phyloP scores from a whole-genome alignment of 306 rosid genomes.

The Corylus heterophylla region DNA sequence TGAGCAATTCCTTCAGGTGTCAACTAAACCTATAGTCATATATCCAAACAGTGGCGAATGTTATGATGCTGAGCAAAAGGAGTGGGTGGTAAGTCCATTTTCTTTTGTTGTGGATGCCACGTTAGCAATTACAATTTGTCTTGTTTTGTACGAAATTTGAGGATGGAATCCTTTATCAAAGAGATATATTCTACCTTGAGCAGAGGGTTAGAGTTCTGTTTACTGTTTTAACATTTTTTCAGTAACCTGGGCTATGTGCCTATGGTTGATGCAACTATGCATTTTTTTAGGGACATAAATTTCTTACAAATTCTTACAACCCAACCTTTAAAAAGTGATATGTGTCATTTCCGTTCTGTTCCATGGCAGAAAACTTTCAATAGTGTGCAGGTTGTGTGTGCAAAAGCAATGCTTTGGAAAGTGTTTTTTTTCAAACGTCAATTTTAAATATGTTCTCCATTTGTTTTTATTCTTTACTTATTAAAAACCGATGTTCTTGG shows the following conservation, averaged over 20 bases:
- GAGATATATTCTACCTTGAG: neutral
- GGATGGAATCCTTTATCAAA: constrained; percentile 7
- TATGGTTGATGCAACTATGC: neutral
- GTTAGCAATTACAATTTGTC: neutral
- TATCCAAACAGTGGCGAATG: constrained; percentile 68
- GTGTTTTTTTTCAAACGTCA: neutral
- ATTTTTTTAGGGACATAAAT: neutral
- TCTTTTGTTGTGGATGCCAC: constrained; percentile 6
- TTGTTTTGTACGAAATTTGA: constrained; percentile 14
- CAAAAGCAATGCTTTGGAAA: neutral
- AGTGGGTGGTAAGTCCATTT: constrained; percentile 54
- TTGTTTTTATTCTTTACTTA: neutral
- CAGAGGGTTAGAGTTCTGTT: neutral
- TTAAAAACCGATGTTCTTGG: neutral
- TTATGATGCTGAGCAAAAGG: constrained; percentile 41
- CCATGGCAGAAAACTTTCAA: neutral
- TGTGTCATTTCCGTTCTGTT: no score
- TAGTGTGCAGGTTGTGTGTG: no score
- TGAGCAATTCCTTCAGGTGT: constrained; percentile 40
- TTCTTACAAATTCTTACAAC: no score
- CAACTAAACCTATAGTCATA: constrained; percentile 50
- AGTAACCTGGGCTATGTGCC: neutral
- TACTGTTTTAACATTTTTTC: no score
- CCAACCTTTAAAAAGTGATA: no score
- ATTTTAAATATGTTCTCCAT: neutral